These are phyloP conservation scores for Luffa acutangula DNA, from an alignment of 306 rosid genomes.

Conservation along the genomic window DNA sequence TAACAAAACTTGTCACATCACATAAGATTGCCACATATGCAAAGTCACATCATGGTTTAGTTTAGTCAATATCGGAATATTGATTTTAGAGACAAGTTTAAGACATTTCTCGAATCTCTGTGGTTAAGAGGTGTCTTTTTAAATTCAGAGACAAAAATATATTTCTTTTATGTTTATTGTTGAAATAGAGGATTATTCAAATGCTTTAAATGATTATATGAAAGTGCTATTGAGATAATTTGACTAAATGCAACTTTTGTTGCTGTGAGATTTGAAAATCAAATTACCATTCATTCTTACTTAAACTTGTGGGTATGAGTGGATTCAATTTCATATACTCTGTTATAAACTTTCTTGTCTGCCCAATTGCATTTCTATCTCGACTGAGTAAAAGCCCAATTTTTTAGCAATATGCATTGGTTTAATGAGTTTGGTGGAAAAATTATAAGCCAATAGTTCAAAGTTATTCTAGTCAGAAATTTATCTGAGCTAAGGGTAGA, in stretches of 20 bases:
- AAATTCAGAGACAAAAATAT: background rate
- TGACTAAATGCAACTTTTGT: background rate
- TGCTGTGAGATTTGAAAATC: background rate
- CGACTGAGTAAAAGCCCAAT: background rate
- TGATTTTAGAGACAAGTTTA: background rate
- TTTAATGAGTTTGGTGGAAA: background rate
- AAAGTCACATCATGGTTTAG: background rate
- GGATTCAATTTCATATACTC: background rate
- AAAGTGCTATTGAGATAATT: background rate
- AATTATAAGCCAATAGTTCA: background rate
- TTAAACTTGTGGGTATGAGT: background rate
- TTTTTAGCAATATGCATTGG: background rate
- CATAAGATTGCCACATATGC: background rate
- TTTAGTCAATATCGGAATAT: background rate
- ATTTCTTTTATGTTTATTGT: background rate
- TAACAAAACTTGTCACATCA: background rate
- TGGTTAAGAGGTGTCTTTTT: background rate
- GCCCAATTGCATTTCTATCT: background rate
- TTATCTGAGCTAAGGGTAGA: background rate
- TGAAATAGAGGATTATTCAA: background rate
- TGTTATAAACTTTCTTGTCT: background rate
- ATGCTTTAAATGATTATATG: background rate
- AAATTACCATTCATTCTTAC: background rate
- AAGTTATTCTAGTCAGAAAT: background rate
- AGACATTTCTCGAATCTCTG: background rate